Evolutionary conservation across 1,139 yeast species (phyloP).

Genomic region (Pichia sp.): DNA sequence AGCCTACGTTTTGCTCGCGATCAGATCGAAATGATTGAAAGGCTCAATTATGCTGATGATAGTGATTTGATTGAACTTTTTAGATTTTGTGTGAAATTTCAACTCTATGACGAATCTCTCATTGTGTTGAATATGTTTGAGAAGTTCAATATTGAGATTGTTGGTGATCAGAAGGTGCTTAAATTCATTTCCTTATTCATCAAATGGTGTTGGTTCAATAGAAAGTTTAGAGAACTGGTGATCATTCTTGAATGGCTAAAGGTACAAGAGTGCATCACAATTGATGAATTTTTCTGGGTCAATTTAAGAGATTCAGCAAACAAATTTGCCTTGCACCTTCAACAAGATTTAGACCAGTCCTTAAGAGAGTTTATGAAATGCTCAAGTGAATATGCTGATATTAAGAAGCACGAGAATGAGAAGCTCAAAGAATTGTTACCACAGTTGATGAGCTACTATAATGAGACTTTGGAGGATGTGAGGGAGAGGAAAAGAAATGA

Average conservation of each 20-base stretch:
- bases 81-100: constrained; percentile 10
- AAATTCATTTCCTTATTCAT: constrained; percentile 17
- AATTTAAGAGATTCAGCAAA: too few relatives aligned
- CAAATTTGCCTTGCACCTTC: too few relatives aligned
- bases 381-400: constrained; percentile 1
- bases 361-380: too few relatives aligned
- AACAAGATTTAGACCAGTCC: too few relatives aligned
- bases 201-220: constrained; percentile 14
- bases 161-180: constrained; percentile 14
- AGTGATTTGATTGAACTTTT: constrained; percentile 11
- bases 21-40: constrained; percentile 6
- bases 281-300: constrained; percentile 15
- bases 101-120: constrained; percentile 6
- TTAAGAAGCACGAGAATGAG: constrained; percentile 2
- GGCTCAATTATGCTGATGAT: constrained; percentile 2
- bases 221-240: constrained; percentile 15
- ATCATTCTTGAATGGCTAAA: constrained; percentile 18
- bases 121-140: constrained; percentile 5
- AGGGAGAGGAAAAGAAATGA: constrained; percentile 5
- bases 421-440: constrained; percentile 7
- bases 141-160: constrained; percentile 1
- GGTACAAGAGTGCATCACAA: constrained; percentile 12
- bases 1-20: constrained; percentile 6
- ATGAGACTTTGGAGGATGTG: constrained; percentile 11
- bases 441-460: constrained; percentile 12